Base-by-base conservation (phyloP, 352 stramenopile genomes). In the Globisporangium radiosum region DNA sequence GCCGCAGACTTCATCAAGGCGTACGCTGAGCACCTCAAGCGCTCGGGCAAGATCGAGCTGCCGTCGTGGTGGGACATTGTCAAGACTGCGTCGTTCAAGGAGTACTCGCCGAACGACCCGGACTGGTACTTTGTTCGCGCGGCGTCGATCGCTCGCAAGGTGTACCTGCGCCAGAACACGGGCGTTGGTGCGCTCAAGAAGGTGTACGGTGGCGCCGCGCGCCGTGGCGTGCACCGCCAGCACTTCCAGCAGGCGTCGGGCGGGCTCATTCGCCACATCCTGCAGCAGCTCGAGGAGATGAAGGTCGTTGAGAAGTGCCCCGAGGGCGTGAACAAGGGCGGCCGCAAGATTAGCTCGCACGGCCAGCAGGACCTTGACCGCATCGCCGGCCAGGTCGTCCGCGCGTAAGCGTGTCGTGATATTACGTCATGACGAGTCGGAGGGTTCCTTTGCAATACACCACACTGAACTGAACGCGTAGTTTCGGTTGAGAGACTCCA, bases 81-180 rank as follows among this genome's bases (percentile, higher is more conserved):
- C 57, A 99, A 99, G 90, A 99, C 97, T 47, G 95, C 79, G 56
- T 86, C 96, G 57, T 97, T 98, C 82, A 99, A 99, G 88, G 96
- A 99, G 78, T 92, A 98, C 69, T 95, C 96, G 53, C 97, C 97
- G 43, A 92, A 96, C 57, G 95, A 98, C 76, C 90, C 96, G 63
- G 97, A 99, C 84, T 99, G 97, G 97, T 99, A 99, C 83, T 99
- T 98, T 85, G 93, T 99, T 68, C 94, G 97, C 66, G 96, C 96
- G 56, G 87, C 97, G 47, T 98, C 96, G 56, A 98, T 99, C 69
- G 96, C 96, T 45, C 94, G 97, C 67, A 98, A 98, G 88, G 88
- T 99, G 45, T 99, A 99, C 89, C 79, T 99, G 55, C 92, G 94
- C 64, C 96, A 97, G 62, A 95, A 98, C 72, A 90, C 96, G 54